Evolutionary conservation across 495 filamentous ascomycete species (phyloP), one percentile per base, ranked within the genome.

Genomic region (Neurospora sp.): DNA sequence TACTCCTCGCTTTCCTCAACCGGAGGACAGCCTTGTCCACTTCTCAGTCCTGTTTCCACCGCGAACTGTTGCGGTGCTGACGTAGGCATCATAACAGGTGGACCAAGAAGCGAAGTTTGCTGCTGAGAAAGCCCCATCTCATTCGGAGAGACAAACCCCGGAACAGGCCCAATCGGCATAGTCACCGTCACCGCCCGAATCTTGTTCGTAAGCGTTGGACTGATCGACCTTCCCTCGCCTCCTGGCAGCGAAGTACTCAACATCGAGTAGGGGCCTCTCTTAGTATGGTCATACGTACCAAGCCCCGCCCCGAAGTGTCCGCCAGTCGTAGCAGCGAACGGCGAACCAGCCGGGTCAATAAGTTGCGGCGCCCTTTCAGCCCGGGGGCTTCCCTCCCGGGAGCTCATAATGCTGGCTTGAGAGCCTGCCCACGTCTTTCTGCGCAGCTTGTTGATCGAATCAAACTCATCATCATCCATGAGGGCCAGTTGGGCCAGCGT

Each of bases 381-480:
- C 73, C 83, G 78, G 10, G 88, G 88, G 69, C 89, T 92, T 40
- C 89, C 89, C 59, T 89, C 89, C 74, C 81, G 73, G 14, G 83
- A 85, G 42, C 89, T 92, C 35, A 86, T 85, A 14, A 92, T 79
- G 76, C 92, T 94, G 0, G 85, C 90, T 76, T 93, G 90, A 75
- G 92, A 94, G 0, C 92, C 92, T 41, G 92, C 92, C 89, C 93
- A 97, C 0, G 93, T 92, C 69, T 87, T 90, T 10, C 87, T 90
- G 1, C 93, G 87, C 41, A 96, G 82, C 75, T 89, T 92, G 82
- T 93, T 85, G 4, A 97, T 83, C 5, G 91, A 88, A 18, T 75
- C 74, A 16, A 70, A 44, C 71, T 94, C 91, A 41, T 92, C 90
- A 8, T 86, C 83, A 23, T 89, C 86, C 84, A 94, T 86, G 74